Evolutionary conservation across 2,329 filamentous ascomycete species (phyloP), one percentile per base, ranked within the genome.

Genomic region (Fusarium udum): DNA sequence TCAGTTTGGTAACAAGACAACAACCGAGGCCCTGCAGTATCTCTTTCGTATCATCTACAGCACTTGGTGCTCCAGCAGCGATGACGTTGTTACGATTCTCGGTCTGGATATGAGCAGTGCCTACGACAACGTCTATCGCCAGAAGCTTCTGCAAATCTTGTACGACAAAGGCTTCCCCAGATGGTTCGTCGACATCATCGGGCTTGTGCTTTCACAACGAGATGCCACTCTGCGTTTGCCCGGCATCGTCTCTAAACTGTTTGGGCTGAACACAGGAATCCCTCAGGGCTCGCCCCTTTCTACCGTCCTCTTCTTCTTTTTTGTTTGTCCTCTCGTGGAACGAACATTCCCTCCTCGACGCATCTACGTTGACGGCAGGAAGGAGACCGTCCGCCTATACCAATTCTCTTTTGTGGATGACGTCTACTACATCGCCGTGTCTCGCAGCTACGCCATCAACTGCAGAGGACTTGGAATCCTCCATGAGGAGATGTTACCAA

Each of bases 251-350:
- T 64, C 66, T 6, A 24, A 56, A 0, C 6, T 3, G 7, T 43
- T 67, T 8, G 18, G 4, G 16, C 26, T 67, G 7, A 62, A 65
- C 5, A 56, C 55, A 7, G 67, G 72, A 24, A 71, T 74, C 34
- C 70, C 72, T 6, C 72, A 73, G 49, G 68, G 70, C 5, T 63
- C 61, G 2, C 61, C 59, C 7, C 34, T 72, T 7, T 73, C 71
- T 6, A 14, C 65, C 6, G 32, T 73, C 3, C 34, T 73, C 5
- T 73, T 72, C 16, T 36, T 58, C 20, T 43, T 73, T 39, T 67
- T 70, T 22, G 51, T 43, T 4, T 46, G 62, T 1, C 58, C 69
- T 32, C 24, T 55, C 10, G 24, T 55, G 36, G 24, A 55, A n/a
- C 18, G 12, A n/a, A 39, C 26, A 22, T 39, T 55, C 14, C 36